These are phyloP conservation scores for Plasmopara halstedii DNA, from an alignment of 352 stramenopile species.

Conservation along the genomic window DNA sequence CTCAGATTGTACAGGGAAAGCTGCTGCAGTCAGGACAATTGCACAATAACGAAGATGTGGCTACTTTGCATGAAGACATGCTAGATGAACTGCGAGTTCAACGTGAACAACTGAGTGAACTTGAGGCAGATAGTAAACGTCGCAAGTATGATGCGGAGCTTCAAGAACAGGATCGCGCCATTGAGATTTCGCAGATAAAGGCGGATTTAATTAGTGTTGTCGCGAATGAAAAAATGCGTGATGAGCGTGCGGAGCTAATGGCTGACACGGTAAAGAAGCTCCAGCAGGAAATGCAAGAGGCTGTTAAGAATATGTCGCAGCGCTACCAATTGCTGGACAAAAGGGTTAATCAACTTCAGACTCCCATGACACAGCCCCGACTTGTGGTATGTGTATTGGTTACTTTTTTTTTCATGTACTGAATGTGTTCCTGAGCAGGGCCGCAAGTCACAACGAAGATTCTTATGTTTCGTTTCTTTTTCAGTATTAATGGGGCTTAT, in stretches of 20 bases:
- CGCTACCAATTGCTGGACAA: constrained; percentile 58
- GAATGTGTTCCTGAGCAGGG: constrained; percentile 11
- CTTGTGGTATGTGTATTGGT: constrained; percentile 30
- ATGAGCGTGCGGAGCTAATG: constrained; percentile 57
- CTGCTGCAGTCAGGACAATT: constrained; percentile 31
- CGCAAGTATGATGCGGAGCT: constrained; percentile 72
- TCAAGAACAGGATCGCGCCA: constrained; percentile 57
- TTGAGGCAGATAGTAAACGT: constrained; percentile 60
- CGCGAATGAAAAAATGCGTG: constrained; percentile 52
- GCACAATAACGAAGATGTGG: constrained; percentile 54
- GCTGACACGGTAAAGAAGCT: constrained; percentile 51
- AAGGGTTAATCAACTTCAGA: constrained; percentile 49
- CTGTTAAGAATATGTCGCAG: constrained; percentile 40
- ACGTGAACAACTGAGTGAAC: constrained; percentile 61
- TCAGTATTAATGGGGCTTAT: constrained; percentile 23
- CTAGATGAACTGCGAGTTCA: constrained; percentile 67
- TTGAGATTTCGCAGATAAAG: constrained; percentile 74
- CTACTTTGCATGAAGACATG: constrained; percentile 57
- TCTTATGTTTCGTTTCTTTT: constrained; percentile 16
- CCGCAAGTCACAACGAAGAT: constrained; percentile 21
- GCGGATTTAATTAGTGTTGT: constrained; percentile 62
- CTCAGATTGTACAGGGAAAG: constrained; percentile 68
- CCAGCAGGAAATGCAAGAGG: constrained; percentile 53
- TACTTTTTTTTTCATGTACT: constrained; percentile 1
- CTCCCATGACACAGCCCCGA: constrained; percentile 27